Conservation (phyloP, 2,329 filamentous ascomycete genomes). For the Fusarium compactum region DNA sequence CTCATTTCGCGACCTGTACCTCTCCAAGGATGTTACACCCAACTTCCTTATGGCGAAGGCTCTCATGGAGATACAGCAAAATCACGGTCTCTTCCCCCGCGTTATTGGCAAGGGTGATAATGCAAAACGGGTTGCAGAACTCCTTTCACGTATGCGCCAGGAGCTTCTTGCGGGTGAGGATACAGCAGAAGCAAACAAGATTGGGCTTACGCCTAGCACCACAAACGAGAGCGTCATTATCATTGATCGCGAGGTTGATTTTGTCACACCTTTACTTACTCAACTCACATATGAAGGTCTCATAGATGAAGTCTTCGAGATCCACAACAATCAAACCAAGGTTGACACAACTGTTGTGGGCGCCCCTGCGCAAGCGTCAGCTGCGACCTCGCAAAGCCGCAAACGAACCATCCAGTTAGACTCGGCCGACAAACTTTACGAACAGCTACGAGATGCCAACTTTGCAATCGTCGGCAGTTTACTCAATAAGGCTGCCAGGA, state of each 20-base stretch:
- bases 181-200: constrained; percentile 68
- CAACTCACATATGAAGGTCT: constrained; percentile 97
- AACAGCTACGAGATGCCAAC: constrained; percentile 89
- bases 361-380: constrained; percentile 71
- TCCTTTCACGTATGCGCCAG: constrained; percentile 90
- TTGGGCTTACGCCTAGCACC: constrained; percentile 85
- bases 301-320: constrained; percentile 92
- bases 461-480: constrained; percentile 93
- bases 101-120: constrained; percentile 97
- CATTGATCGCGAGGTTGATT: constrained; percentile 94
- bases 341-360: constrained; percentile 92
- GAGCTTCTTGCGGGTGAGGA: constrained; percentile 87
- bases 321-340: constrained; percentile 92
- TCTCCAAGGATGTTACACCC: constrained; percentile 91
- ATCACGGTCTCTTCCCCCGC: constrained; percentile 91
- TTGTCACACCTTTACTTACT: constrained; percentile 90
- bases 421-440: constrained; percentile 88
- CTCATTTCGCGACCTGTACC: constrained; percentile 86
- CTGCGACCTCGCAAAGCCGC: constrained; percentile 69
- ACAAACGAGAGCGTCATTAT: constrained; percentile 92
- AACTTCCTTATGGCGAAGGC: constrained; percentile 90
- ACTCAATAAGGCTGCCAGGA: constrained; percentile 89
- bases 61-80: constrained; percentile 92
- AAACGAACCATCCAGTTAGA: constrained; percentile 93
- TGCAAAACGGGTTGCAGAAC: constrained; percentile 86